Conservation (phyloP, 2,329 filamentous ascomycete species). For the Epichloe sibirici region DNA sequence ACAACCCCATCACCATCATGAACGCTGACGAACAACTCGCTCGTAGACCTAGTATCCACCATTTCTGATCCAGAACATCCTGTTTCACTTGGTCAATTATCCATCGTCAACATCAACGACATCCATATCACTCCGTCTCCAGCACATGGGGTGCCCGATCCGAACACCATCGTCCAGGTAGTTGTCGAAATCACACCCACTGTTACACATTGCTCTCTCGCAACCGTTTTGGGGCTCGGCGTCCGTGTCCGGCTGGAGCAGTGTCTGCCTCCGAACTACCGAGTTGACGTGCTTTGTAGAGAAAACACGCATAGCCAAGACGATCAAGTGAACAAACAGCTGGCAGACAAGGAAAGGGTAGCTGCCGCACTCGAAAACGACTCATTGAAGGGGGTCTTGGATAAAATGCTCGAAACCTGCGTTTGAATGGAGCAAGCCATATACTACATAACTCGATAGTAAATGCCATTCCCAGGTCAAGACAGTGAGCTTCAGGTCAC, state of each 20-base stretch:
- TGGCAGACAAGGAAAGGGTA: conserved; percentile 92
- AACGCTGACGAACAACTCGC: background rate
- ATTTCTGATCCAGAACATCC: conserved; percentile 97
- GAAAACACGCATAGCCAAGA: conserved; percentile 92
- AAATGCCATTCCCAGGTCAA: background rate
- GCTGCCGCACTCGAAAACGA: conserved; percentile 91
- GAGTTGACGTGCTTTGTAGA: conserved; percentile 87
- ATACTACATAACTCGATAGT: background rate
- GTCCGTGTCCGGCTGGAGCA: conserved; percentile 87
- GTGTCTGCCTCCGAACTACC: conserved; percentile 79
- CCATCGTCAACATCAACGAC: conserved; percentile 91
- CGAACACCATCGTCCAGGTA: conserved; percentile 55
- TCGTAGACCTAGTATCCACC: conserved; percentile 74
- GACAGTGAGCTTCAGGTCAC: background rate
- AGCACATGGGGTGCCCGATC: conserved; percentile 26
- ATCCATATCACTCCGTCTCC: conserved; percentile 56
- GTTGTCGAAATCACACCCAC: conserved; percentile 88
- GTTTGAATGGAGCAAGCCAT: conserved; percentile 27
- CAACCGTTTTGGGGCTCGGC: conserved; percentile 89
- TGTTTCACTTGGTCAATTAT: conserved; percentile 80
- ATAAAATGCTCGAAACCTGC: conserved; percentile 89
- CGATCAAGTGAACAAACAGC: conserved; percentile 92
- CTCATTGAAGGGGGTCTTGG: conserved; percentile 73
- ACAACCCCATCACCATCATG: too few relatives aligned
- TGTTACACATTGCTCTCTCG: conserved; percentile 91